These are phyloP conservation scores for Botryotinia narcissicola DNA, from an alignment of 2,329 filamentous ascomycete species.

Conservation along the genomic window DNA sequence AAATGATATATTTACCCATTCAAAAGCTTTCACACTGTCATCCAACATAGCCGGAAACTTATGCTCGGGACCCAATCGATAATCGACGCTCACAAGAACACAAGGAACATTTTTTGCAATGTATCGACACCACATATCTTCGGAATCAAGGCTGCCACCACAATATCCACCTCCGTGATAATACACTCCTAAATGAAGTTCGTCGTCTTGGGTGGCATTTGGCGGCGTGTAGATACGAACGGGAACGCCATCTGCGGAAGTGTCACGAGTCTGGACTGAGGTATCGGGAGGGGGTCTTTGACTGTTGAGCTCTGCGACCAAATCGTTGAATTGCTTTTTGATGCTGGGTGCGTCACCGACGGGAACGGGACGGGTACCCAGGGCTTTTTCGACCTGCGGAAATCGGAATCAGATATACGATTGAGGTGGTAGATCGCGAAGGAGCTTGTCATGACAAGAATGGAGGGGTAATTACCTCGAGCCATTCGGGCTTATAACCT, in stretches of 20 bases:
- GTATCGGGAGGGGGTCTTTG: constrained; percentile 27
- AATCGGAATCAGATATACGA: background rate
- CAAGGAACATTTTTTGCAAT: constrained; percentile 49
- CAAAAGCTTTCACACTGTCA: background rate
- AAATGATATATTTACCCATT: background rate
- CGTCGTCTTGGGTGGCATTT: background rate
- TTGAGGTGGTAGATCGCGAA: no score
- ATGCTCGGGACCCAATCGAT: constrained; percentile 42
- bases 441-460: no score
- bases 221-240: constrained; percentile 33
- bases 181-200: constrained; percentile 50
- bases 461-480: no score
- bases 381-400: constrained; percentile 28
- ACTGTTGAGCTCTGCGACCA: constrained; percentile 20
- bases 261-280: constrained; percentile 23
- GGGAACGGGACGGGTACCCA: constrained; percentile 27
- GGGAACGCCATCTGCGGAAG: constrained; percentile 24
- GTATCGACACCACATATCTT: constrained; percentile 56
- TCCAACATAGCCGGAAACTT: constrained; percentile 16
- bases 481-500: no score
- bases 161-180: constrained; percentile 61
- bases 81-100: constrained; percentile 56
- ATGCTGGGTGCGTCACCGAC: constrained; percentile 26
- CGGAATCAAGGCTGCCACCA: constrained; percentile 60
- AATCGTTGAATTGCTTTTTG: constrained; percentile 23